Evolutionary conservation across 805 yeast genomes (phyloP).

Genomic region (Candida verbasci): DNA sequence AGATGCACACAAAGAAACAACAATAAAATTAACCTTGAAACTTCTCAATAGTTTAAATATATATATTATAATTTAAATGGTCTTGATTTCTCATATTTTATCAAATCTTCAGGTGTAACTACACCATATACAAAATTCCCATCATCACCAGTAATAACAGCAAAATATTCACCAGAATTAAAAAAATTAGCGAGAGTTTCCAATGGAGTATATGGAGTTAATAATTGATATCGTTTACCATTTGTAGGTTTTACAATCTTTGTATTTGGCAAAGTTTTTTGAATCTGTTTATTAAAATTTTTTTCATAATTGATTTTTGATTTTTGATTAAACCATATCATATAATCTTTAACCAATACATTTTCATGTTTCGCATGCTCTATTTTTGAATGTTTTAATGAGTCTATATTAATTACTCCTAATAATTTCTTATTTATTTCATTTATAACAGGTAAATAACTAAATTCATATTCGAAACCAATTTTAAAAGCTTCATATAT

Average conservation of each 20-base stretch:
- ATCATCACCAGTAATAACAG: constrained; percentile 52
- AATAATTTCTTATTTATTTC: constrained; percentile 42
- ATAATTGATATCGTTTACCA: constrained; percentile 35
- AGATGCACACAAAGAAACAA: constrained; percentile 70
- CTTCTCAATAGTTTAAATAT: constrained; percentile 33
- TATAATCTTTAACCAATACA: constrained; percentile 29
- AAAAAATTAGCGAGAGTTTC: constrained; percentile 51
- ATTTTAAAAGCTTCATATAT: constrained; percentile 49
- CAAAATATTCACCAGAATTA: constrained; percentile 46
- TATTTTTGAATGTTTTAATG: constrained; percentile 25
- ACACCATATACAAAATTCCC: constrained; percentile 55
- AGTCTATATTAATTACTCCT: constrained; percentile 47
- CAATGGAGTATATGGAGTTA: constrained; percentile 53
- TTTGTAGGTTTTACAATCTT: constrained; percentile 32
- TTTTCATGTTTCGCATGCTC: constrained; percentile 17
- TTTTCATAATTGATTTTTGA: constrained; percentile 30
- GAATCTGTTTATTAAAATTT: constrained; percentile 9
- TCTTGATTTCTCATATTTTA: constrained; percentile 38
- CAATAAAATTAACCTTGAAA: constrained; percentile 67
- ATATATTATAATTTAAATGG: constrained; percentile 27
- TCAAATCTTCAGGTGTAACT: constrained; percentile 48
- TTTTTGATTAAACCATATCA: constrained; percentile 41
- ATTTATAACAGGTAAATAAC: constrained; percentile 50
- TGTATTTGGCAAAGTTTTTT: constrained; percentile 19
- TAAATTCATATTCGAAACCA: constrained; percentile 52